Evolutionary conservation across 2,329 filamentous ascomycete genomes (phyloP), one percentile per base, ranked within the genome.

Genomic region (Neofusicoccum sp.): DNA sequence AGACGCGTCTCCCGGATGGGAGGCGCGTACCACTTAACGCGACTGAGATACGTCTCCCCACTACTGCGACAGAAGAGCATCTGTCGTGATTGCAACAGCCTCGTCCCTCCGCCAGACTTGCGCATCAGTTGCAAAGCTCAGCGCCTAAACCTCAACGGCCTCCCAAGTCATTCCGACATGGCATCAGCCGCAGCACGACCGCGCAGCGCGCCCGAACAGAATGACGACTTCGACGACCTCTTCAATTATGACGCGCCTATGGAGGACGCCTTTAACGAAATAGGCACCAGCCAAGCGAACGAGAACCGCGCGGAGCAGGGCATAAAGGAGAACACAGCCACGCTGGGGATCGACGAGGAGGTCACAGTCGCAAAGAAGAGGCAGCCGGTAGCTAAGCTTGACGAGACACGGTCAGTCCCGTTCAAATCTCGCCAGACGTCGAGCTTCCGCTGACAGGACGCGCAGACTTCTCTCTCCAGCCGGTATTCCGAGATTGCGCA

Each of bases 311-410:
- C 63, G 34, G 60, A 63, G 41, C 24, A 54, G 58, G 6, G 44
- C n/a, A 67, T 26, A 26, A 38, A 48, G 5, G 31, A 61, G 30
- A 31, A 41, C 7, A 40, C 31, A 4, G 12, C 49, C 24, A 81
- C 81, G 0, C 77, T 96, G 2, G 92, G 93, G 47, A 86, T 97
- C 61, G 93, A 98, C 65, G 86, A 96, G 70, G 91, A 96, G 68
- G 84, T 99, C 58, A 88, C 90, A 60, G 83, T 97, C 4, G 85
- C 84, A 41, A 96, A 91, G 76, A 89, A 89, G 68, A 84, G 87
- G 36, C 83, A 86, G 63, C 91, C 92, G 1, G 82, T 86, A 60
- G 89, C 93, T 3, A 99, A 97, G 73, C 83, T 99, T 28, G 93
- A 99, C 70, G 91, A 96, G 68, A 79, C 84, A 8, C 85, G 86